Evolutionary conservation across 179 eudicot species (phyloP), one percentile per base, ranked within the genome.

Genomic region (Spinacia oleracea): DNA sequence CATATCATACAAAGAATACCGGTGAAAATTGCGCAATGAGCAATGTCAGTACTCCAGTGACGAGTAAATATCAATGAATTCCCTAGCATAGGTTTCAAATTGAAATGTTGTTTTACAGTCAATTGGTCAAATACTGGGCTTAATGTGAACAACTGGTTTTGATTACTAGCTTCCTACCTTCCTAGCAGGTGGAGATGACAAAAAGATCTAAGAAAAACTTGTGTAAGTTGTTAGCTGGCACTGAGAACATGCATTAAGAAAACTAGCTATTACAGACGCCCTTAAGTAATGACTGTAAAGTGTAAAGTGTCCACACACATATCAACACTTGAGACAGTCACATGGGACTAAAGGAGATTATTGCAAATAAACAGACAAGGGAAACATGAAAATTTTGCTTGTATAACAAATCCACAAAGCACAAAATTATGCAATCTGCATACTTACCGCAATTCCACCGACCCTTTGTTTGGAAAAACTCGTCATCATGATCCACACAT

Each of bases 371-470:
- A 69, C 38, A 68, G 16, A 42, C 27, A 65, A 67, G 2, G 7
- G 15, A 60, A 46, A 58, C 27, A 46, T 16, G 53, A 75, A 1
- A 45, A 43, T 11, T 15, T 42, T 32, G n/a, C 29, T 6, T 35
- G 6, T 1, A 14, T 45, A 43, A 65, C 45, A 58, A 10, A 21
- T 34, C 27, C 70, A 34, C 21, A 46, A 0, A 48, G 8, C 42
- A 68, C 20, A 15, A 71, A 40, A 62, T 56, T 38, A 74, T 27
- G 48, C 65, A 67, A 70, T 38, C 5, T 3, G 40, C 40, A 3
- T 38, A 77, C 94, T 78, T 78, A 94, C 99, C 99, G 79, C 99
- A 96, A 60, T 91, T 88, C 99, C 99, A 96, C 62, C 88, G 94
- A 58, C 97, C 97, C 91, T 94, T 96, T 11, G 98, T 81, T 74